Percentiles rank a stretch among this genome's conserved stretches.
These are phyloP conservation scores for Maudiozyma barnettii DNA, from an alignment of 805 yeast genomes.

Conservation along the genomic window DNA sequence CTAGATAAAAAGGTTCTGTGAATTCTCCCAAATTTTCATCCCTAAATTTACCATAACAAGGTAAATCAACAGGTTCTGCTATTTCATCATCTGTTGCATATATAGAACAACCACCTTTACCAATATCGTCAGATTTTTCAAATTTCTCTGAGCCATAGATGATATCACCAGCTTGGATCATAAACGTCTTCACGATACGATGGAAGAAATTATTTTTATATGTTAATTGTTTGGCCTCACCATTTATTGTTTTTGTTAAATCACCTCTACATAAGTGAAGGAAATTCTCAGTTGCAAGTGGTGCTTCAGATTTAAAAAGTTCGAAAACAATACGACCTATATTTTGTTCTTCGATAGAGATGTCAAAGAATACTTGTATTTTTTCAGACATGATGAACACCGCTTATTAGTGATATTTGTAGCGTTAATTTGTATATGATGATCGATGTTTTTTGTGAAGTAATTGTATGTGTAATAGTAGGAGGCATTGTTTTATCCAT, in stretches of 20 bases:
- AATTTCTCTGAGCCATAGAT: constrained; percentile 30
- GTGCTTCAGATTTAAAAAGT: constrained; percentile 42
- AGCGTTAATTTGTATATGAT: too few species aligned
- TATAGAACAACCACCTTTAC: constrained; percentile 40
- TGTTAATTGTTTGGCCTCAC: constrained; percentile 19
- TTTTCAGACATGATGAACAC: not conserved
- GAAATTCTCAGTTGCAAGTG: constrained; percentile 47
- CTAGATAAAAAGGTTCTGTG: constrained; percentile 40
- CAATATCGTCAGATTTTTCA: constrained; percentile 25
- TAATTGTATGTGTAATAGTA: too few species aligned
- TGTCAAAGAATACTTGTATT: constrained; percentile 38
- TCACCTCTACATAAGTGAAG: constrained; percentile 36
- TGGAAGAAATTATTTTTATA: constrained; percentile 45
- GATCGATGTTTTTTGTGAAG: too few species aligned
- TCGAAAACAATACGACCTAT: constrained; percentile 57
- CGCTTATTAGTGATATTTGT: too few species aligned
- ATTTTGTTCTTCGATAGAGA: constrained; percentile 33
- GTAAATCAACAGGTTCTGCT: constrained; percentile 8
- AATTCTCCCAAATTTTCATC: constrained; percentile 47
- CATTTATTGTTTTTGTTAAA: constrained; percentile 11
- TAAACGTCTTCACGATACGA: constrained; percentile 56
- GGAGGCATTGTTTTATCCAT: too few species aligned
- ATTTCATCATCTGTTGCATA: constrained; percentile 24
- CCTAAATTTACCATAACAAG: constrained; percentile 35
- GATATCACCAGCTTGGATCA: constrained; percentile 61